Evolutionary conservation across 2,329 filamentous ascomycete genomes (phyloP), one percentile per base, ranked within the genome.

Genomic region (Ascochyta viciae-villosae): DNA sequence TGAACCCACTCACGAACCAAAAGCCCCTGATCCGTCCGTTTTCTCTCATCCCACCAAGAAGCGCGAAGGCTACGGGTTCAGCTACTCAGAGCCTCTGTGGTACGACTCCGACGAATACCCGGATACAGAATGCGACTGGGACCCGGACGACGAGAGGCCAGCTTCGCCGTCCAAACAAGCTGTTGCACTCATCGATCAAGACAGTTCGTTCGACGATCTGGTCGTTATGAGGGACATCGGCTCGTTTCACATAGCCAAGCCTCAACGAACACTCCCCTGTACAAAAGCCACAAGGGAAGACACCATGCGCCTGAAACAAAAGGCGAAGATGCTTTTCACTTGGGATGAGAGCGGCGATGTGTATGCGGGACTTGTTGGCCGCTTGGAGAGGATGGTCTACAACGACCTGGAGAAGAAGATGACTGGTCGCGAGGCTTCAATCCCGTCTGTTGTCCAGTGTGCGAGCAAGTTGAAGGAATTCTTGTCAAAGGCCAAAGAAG

Each of bases 11-110:
- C 34, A 46, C 2, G 29, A 54, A 46, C 23, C 41, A 35, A 50
- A 49, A 38, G 34, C 40, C 12, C 43, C 65, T 19, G 33, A 53
- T 10, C 45, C 52, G 9, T 52, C 52, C 3, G 48, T 56, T 24
- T 53, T 68, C 15, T 46, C 51, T 15, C 61, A 61, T n/a, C 65
- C 64, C 6, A 53, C 51, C 7, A 62, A 56, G 22, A 64, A 66
- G 29, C 57, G 59, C 13, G 63, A 64, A 45, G 66, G 66, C 3
- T 68, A 67, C 34, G 68, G 68, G 6, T 66, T 68, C 48, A 67
- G 64, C 38, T 71, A 65, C 39, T 59, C 62, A 0, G 66, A 69
- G 22, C 57, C 59, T 8, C 48, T 64, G 16, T 63, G 61, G 51
- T 60, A 51, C 26, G 63, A 66, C n/a, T 66, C 64, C 3, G 62